Evolutionary conservation across 306 rosid genomes (phyloP).

Genomic region (Cucumis sativus): DNA sequence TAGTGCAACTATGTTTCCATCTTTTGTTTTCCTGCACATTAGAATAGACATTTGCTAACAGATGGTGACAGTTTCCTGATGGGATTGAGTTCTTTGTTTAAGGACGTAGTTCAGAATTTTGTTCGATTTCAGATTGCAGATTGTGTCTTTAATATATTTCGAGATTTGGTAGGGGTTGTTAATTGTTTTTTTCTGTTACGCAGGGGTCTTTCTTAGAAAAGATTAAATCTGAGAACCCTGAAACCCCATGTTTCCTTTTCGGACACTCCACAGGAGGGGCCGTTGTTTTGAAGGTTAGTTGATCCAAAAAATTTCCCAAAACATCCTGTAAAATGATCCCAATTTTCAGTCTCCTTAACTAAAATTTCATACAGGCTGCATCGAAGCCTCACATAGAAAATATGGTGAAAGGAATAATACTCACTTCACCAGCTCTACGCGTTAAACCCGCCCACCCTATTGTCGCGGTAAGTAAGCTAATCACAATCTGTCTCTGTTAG

Average conservation of each 20-base stretch:
- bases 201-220: constrained; percentile 88
- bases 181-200: not conserved
- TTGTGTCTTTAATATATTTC: not conserved
- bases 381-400: constrained; percentile 38
- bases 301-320: not conserved
- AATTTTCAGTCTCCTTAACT: not conserved
- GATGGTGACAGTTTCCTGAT: not conserved
- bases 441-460: constrained; percentile 95
- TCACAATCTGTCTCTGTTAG: not conserved
- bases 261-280: constrained; percentile 99
- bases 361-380: constrained; percentile 46
- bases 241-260: constrained; percentile 85
- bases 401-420: constrained; percentile 71
- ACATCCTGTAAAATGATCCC: not conserved
- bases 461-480: constrained; percentile 53
- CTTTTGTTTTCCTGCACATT: not conserved
- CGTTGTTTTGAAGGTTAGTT: constrained; percentile 73
- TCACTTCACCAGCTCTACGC: constrained; percentile 93
- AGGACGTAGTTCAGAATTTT: not conserved
- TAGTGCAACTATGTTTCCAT: not conserved
- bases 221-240: constrained; percentile 77
- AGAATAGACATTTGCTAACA: not conserved
- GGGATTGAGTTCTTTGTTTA: not conserved
- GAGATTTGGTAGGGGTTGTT: not conserved
- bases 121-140: not conserved